Evolutionary conservation across 148 eudicot species (phyloP), one percentile per base, ranked within the genome.

Genomic region (Cornus controversa): DNA sequence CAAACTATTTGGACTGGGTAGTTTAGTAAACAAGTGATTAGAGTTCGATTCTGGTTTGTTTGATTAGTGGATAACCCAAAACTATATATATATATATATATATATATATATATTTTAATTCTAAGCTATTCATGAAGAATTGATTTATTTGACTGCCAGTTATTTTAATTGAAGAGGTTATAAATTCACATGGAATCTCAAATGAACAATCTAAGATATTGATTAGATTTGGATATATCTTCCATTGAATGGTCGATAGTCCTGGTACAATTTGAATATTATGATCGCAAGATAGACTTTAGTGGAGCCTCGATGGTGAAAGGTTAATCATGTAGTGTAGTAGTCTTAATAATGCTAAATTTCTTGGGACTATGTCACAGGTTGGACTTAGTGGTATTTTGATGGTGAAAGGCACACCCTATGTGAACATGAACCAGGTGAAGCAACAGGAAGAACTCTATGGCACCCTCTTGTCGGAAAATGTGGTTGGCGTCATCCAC

Each of bases 381-480:
- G 99, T 96, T 54, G 98, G 98, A 71, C 88, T 96, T 31, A 93
- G 98, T 82, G 99, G 99, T 25, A 96, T 96, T 67, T 70, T 96
- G 77, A 93, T 93, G 97, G 89, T 96, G 79, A 96, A 91, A 82
- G 99, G 92, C 76, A 86, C 95, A 37, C 84, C 89, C 9, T 87
- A 88, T 73, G 78, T 78, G 47, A 93, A 93, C 92, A 87, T 80
- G 85, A 87, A 91, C 86, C 89, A 96, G 88, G 86, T 96, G 25
- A 86, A 91, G 72, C 78, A 84, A 69, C 77, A 84, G 57, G 92
- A 90, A 8, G 34, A 89, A 42, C 87, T 93, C 29, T 85, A 93
- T 34, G 99, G 99, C 26, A 93, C 99, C 63, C 84, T 96, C 25
- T 66, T 96, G 11, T 92, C 99, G 1, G 99, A 96, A 78, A 93